phyloP scores from a whole-genome alignment of 2,329 filamentous ascomycete species.

The Shiraia sp. region DNA sequence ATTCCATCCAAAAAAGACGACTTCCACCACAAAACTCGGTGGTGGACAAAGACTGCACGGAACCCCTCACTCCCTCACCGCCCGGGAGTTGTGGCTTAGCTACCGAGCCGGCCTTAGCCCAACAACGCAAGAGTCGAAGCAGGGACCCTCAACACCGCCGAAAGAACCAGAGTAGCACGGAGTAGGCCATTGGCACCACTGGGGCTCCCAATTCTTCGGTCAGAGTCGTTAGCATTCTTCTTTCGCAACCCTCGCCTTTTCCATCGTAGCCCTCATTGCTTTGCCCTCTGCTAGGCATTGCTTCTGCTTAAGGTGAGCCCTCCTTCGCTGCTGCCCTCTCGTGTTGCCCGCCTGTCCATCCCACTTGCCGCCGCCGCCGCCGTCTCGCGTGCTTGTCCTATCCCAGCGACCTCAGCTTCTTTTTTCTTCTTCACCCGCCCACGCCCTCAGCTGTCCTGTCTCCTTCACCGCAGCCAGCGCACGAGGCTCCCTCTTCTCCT shows the following conservation, averaged over 20 bases:
- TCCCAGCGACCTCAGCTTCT: slow-evolving; percentile 24
- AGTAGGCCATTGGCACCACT: too few species aligned
- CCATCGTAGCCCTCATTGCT: slow-evolving; percentile 26
- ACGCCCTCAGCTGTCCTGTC: too few species aligned
- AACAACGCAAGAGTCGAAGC: slow-evolving; percentile 30
- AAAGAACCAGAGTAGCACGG: not conserved
- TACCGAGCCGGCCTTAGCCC: slow-evolving; percentile 22
- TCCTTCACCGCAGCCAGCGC: too few species aligned
- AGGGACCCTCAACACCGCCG: slow-evolving; percentile 40
- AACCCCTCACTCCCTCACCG: too few species aligned
- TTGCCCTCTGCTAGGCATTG: slow-evolving; percentile 21
- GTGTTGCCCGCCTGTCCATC: slow-evolving; percentile 12
- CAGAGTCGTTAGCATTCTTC: slow-evolving; percentile 23
- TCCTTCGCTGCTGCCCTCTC: slow-evolving; percentile 9
- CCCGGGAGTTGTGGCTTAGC: too few species aligned
- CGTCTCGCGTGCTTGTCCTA: slow-evolving; percentile 13
- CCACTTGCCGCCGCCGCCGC: slow-evolving; percentile 8
- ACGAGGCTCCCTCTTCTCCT: too few species aligned
- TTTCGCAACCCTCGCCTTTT: slow-evolving; percentile 32
- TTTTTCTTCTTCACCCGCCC: too few species aligned
- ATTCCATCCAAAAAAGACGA: too few species aligned
- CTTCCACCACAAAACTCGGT: too few species aligned
- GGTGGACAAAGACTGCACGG: too few species aligned
- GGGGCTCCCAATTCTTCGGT: slow-evolving; percentile 35
- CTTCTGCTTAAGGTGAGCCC: slow-evolving; percentile 32